These are phyloP conservation scores for Exophiala dermatitidis DNA, from an alignment of 2,329 filamentous ascomycete genomes.

Conservation along the genomic window DNA sequence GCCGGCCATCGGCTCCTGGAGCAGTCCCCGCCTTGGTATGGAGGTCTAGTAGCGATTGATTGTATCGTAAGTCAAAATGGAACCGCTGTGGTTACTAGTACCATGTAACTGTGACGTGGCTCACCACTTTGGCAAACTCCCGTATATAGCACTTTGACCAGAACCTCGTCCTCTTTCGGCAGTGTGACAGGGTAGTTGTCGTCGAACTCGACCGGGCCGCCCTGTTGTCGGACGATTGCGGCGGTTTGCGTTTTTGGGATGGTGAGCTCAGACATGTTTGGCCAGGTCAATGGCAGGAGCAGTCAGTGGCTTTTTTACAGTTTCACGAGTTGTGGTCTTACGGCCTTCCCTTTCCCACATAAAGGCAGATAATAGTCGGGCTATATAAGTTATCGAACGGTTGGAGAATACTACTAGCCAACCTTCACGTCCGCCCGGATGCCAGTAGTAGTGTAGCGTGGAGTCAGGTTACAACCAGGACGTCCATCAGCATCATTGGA, in stretches of 20 bases:
- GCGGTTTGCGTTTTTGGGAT: constrained; percentile 33
- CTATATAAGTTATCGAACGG: too few species aligned
- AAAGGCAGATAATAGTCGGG: too few species aligned
- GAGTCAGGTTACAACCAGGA: too few species aligned
- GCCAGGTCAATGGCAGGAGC: not conserved
- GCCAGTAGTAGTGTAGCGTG: too few species aligned
- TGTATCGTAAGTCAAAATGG: not conserved
- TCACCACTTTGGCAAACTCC: constrained; percentile 42
- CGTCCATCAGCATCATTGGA: too few species aligned
- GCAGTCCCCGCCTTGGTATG: constrained; percentile 38
- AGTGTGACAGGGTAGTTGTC: constrained; percentile 38
- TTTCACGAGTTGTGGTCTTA: too few species aligned
- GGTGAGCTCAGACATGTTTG: constrained; percentile 8
- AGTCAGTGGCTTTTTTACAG: not conserved
- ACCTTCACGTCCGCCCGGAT: too few species aligned
- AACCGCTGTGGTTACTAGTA: not conserved
- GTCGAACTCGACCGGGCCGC: constrained; percentile 37
- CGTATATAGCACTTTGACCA: constrained; percentile 41
- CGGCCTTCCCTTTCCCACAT: too few species aligned
- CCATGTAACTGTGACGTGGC: constrained; percentile 9
- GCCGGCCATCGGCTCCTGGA: constrained; percentile 34
- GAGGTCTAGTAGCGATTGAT: constrained; percentile 30
- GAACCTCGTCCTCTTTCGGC: constrained; percentile 37
- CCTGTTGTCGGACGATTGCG: constrained; percentile 37
- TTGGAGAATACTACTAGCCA: too few species aligned